phyloP scores from a whole-genome alignment of 2,329 filamentous ascomycete species.

The Colletotrichum theobromicola region DNA sequence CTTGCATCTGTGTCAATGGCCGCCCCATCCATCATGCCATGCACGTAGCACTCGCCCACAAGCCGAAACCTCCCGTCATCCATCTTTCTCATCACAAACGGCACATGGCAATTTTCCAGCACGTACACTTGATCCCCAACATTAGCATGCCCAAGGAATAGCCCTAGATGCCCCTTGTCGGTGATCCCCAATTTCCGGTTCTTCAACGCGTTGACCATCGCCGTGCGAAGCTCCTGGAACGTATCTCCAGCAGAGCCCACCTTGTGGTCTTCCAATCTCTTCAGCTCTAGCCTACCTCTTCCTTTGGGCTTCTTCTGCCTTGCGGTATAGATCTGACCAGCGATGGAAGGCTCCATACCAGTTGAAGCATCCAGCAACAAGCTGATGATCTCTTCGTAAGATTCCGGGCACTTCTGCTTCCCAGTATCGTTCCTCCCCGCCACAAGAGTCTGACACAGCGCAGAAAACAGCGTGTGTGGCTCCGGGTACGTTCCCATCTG shows the following conservation, averaged over 20 bases:
- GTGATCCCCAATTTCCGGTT: neutral
- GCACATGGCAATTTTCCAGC: constrained; percentile 24
- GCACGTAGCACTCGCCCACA: constrained; percentile 41
- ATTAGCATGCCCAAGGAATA: neutral
- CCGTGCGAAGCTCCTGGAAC: neutral
- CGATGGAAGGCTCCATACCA: neutral
- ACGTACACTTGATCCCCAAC: constrained; percentile 26
- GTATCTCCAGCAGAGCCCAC: neutral
- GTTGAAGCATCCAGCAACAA: constrained; percentile 1
- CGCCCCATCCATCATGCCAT: constrained; percentile 42
- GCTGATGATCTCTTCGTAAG: neutral
- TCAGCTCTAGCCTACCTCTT: neutral
- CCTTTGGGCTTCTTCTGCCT: neutral
- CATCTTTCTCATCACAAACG: constrained; percentile 22
- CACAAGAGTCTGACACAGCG: neutral
- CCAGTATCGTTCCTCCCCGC: neutral
- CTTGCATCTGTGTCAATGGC: constrained; percentile 21
- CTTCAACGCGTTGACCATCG: neutral
- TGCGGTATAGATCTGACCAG: neutral
- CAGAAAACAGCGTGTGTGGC: neutral
- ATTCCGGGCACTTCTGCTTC: neutral
- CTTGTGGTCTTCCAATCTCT: neutral
- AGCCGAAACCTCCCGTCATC: constrained; percentile 5
- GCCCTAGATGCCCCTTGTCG: neutral
- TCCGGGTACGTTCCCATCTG: neutral